Percentiles rank a stretch among this genome's conserved stretches.
Conservation (phyloP, 2,329 filamentous ascomycete genomes). For the Epichloe aotearoae region DNA sequence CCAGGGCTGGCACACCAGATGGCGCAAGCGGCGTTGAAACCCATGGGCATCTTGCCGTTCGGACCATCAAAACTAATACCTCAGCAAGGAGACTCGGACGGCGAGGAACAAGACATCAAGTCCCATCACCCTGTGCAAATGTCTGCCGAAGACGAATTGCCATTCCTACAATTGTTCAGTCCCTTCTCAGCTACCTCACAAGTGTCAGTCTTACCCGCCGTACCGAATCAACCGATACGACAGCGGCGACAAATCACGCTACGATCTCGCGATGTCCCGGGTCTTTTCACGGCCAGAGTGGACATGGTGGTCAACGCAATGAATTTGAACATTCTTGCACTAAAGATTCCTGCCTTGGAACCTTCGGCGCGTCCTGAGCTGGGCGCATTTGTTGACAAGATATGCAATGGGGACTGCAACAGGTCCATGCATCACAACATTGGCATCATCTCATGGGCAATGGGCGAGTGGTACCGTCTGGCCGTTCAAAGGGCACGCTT, state of each 20-base stretch:
- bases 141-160: slow-evolving; percentile 49
- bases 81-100: slow-evolving; percentile 12
- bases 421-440: slow-evolving; percentile 43
- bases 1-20: slow-evolving; percentile 25
- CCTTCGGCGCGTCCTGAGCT: slow-evolving; percentile 46
- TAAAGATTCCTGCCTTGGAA: slow-evolving; percentile 43
- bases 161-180: slow-evolving; percentile 59
- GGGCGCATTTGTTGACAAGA: slow-evolving; percentile 33
- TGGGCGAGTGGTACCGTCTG: slow-evolving; percentile 54
- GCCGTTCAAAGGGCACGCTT: slow-evolving; percentile 47
- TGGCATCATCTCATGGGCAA: slow-evolving; percentile 49
- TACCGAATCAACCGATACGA: slow-evolving; percentile 22
- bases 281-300: slow-evolving; percentile 44
- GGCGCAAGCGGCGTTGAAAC: slow-evolving; percentile 36
- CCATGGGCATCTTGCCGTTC: slow-evolving; percentile 39
- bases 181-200: slow-evolving; percentile 49
- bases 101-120: slow-evolving; percentile 27
- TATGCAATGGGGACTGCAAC: slow-evolving; percentile 25
- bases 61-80: slow-evolving; percentile 21
- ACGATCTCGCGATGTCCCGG: slow-evolving; percentile 24
- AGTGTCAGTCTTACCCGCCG: slow-evolving; percentile 30
- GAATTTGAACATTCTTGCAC: slow-evolving; percentile 34
- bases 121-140: slow-evolving; percentile 55
- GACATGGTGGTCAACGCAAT: slow-evolving; percentile 45
- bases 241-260: slow-evolving; percentile 46